Base-by-base conservation (phyloP, 2,329 filamentous ascomycete genomes). In the Fusarium keratoplasticum region DNA sequence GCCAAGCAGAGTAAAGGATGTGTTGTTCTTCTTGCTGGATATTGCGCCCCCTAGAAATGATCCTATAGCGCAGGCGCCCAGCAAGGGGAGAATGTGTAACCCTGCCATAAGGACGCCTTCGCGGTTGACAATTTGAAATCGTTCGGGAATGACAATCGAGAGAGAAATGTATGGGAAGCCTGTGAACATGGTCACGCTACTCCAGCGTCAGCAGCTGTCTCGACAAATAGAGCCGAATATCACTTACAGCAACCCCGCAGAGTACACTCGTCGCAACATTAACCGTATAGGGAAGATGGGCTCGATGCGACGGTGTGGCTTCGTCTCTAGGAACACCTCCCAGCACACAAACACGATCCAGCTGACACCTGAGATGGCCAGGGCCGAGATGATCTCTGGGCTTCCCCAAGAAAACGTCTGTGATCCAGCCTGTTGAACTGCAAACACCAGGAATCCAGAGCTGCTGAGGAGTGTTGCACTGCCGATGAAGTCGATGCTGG, bases 161-260 rank as follows among this genome's bases (percentile, higher is more conserved):
- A 90, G 83, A 6, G 88, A 83, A 25, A 92, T 86, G 69, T 90
- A 91, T 0, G 87, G 83, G 61, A 89, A 90, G 2, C 89, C 89
- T 0, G 87, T 87, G 20, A 91, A 82, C 18, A 91, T 81, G 3
- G 89, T 90, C 29, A 87, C 86, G 18, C 88, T 90, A 5, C 6
- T 31, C n/a, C 29, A 63, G 22, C n/a, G 67, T 80, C 29, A 80
- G 71, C 14, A 55, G 20, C 5, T 20, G 3, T 25, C 27, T 42
- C 47, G 8, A 5, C 16, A n/a, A 4, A 2, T 27, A 6, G 20
- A 22, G 13, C 6, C 14, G 40, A 10, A 35, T 25, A 35, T 6
- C 29, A 82, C 86, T 74, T 80, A 89, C 88, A 88, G 67, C 5
- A 89, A 80, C 25, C 86, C 86, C 5, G 86, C 83, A 29, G 86